Percentiles rank a stretch among this genome's conserved stretches.
These are phyloP conservation scores for Pyrenula massariospora DNA, from an alignment of 495 filamentous ascomycete species.

Conservation along the genomic window DNA sequence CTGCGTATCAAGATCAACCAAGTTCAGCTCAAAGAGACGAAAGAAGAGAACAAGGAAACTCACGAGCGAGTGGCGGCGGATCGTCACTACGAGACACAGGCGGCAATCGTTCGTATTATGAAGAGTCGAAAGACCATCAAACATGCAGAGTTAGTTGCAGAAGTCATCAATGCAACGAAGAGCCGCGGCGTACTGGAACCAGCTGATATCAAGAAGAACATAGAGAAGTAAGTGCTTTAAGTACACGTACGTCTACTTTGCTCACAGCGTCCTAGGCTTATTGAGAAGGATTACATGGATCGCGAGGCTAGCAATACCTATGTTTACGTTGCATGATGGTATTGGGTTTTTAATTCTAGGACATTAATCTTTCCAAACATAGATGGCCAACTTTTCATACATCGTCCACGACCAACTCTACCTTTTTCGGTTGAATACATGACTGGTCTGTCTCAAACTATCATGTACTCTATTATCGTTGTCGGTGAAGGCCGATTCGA, in stretches of 20 bases:
- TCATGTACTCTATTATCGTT: no score
- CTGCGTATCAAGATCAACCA: slow-evolving; percentile 97
- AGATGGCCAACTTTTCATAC: neutral
- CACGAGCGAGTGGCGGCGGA: slow-evolving; percentile 83
- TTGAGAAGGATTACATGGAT: slow-evolving; percentile 95
- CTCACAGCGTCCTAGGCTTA: slow-evolving; percentile 44
- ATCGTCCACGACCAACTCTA: no score
- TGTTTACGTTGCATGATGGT: slow-evolving; percentile 59
- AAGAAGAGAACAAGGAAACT: slow-evolving; percentile 81
- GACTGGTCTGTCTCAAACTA: no score
- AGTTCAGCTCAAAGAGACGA: slow-evolving; percentile 91
- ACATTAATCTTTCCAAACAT: neutral
- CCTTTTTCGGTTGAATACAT: no score
- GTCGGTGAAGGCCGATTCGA: no score
- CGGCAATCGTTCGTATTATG: slow-evolving; percentile 94
- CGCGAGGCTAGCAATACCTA: slow-evolving; percentile 66
- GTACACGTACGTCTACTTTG: neutral
- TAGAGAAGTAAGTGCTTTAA: slow-evolving; percentile 63
- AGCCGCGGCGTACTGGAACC: slow-evolving; percentile 72
- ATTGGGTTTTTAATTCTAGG: neutral
- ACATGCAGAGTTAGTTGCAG: slow-evolving; percentile 68
- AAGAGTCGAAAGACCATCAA: slow-evolving; percentile 84
- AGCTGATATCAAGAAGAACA: slow-evolving; percentile 85
- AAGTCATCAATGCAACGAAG: slow-evolving; percentile 83
- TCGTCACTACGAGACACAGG: slow-evolving; percentile 89